Base-by-base conservation (phyloP, 257 asterid species). In the Nicotiana tomentosiformis region DNA sequence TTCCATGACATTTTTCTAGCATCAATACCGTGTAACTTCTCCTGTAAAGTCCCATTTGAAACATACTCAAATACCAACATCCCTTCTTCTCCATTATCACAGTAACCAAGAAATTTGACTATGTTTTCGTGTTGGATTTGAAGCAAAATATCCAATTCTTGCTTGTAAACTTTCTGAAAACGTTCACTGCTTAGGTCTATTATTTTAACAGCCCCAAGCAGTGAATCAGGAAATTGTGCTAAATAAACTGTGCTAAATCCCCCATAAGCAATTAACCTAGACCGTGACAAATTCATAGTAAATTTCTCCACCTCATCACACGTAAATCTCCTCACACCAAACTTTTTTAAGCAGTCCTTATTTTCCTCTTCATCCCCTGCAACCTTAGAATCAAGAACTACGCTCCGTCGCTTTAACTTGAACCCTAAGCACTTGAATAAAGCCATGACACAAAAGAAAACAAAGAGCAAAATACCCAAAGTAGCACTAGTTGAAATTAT, bases 211-310 rank as follows among this genome's bases (percentile, higher is more conserved):
- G 98, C 98, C 1, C 86, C 94, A 8, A 72, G 65, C 1, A 86
- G 33, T 5, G 92, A 89, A 81, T 86, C 88, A 0, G 88, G 87
- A 23, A 86, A 87, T 11, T 82, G 85, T 49, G 93, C 97, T 15
- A 94, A 89, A 84, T 90, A 94, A 1, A 94, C 98, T 2, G 90
- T 92, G 68, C 97, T 92, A 57, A 91, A 92, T 1, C 98, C 98
- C 33, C 98, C 98, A 23, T 85, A 87, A 1, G 96, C 98, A 20
- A 94, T 88, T 61, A 91, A 89, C 18, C 76, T 3, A 29, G 93
- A 84, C 67, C 62, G 15, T 18, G 80, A 86, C 37, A 94, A 92
- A 74, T 87, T 78, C 84, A 77, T 78, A 3, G 91, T 90, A 37
- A 81, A 60, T 23, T 51, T 88, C 82, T 86, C 68, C 23, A 93